Evolutionary conservation across 495 filamentous ascomycete species (phyloP), one percentile per base, ranked within the genome.

Genomic region (Thermochaetoides thermophila): DNA sequence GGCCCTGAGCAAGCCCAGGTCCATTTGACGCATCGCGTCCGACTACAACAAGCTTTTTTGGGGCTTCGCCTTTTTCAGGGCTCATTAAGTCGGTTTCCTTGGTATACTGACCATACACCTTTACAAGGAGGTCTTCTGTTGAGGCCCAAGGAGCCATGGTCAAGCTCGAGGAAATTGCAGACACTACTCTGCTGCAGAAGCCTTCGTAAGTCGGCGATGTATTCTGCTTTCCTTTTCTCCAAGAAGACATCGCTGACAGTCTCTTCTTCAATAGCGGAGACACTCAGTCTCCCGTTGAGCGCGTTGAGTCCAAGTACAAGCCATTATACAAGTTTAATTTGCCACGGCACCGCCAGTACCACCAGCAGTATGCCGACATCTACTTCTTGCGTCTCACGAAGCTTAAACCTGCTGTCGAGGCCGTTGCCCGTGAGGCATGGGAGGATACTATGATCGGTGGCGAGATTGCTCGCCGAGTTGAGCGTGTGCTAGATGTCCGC

Each of bases 331-430:
- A 75, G 0, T 95, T 81, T 50, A 52, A 61, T 28, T 67, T 95
- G 8, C 71, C 75, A 1, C 74, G 74, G 41, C 65, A 75, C 20
- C 73, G 77, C 29, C 75, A 81, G 15, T 99, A 96, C 47, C 68
- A 83, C 50, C 91, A 96, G 52, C 91, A 99, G 64, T 99, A 79
- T 72, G 81, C 75, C 38, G 86, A 95, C 46, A 83, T 95, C 71
- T 99, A 99, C 63, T 96, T 94, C 53, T 57, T 94, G 44, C 81
- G 91, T 22, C 69, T 96, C 9, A 73, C 81, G 6, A 79, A 78
- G 53, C 70, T 99, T 50, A 94, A 91, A 55, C 81, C 86, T 6
- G 68, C 69, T 1, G 78, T 91, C 0, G 83, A 89, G 52, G 53
- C 69, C 37, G 61, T 79, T 31, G 89, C 85, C 1, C 50, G 50